phyloP scores from a whole-genome alignment of 768 basidiomycete genomes.

The Serendipita vermifera region DNA sequence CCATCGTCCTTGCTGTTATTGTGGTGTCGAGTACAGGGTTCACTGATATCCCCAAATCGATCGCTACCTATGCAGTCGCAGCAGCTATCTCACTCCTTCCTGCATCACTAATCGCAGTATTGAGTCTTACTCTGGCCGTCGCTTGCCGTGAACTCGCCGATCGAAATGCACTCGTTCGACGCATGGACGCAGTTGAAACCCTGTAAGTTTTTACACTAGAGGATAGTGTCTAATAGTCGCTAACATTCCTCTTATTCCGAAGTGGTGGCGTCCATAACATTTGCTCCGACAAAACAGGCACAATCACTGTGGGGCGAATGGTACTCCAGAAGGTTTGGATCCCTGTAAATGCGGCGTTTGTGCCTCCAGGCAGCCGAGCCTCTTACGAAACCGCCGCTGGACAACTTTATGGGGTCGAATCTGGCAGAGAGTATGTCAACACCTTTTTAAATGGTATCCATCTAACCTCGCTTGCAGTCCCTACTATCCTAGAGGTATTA shows the following conservation, averaged over 20 bases:
- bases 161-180: slow-evolving; percentile 47
- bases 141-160: slow-evolving; percentile 43
- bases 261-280: slow-evolving; percentile 37
- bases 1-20: slow-evolving; percentile 25
- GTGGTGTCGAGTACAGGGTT: slow-evolving; percentile 12
- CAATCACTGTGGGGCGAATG: slow-evolving; percentile 26
- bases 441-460: neutral
- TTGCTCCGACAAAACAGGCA: slow-evolving; percentile 55
- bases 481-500: neutral
- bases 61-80: slow-evolving; percentile 10
- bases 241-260: neutral
- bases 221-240: neutral
- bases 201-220: slow-evolving; percentile 18
- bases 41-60: neutral
- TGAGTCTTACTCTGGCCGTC: slow-evolving; percentile 47
- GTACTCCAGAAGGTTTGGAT: slow-evolving; percentile 26
- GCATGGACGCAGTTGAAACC: slow-evolving; percentile 51
- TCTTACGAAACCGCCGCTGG: neutral
- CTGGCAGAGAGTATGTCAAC: neutral
- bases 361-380: neutral
- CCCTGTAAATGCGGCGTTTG: neutral
- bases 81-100: slow-evolving; percentile 24
- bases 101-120: slow-evolving; percentile 29
- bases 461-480: neutral
- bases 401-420: neutral